Base-by-base conservation (phyloP, 768 basidiomycete genomes). In the Cystobasidium tubakii region DNA sequence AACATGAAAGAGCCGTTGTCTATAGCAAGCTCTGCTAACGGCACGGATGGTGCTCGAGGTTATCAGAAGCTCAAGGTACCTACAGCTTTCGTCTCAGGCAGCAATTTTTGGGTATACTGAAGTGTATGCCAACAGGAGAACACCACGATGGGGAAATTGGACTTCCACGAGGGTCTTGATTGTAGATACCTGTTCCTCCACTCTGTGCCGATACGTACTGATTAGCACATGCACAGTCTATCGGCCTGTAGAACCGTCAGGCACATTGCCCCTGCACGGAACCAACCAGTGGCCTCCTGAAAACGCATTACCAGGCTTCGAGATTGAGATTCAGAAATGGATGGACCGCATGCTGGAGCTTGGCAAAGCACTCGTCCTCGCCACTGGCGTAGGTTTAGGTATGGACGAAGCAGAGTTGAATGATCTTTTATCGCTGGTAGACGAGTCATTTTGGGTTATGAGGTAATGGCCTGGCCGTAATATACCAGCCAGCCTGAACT, bases 381-480 rank as follows among this genome's bases (percentile, higher is more conserved):
- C 90, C 89, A 93, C 94, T 90, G 87, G 90, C 0, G 82, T 83
- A 73, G 92, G 92, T 7, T 82, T 95, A 6, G 89, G 89, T 12
- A 85, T 92, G 87, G 85, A 84, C 3, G 70, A 80, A 0, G 84
- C 86, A 0, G 92, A 93, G 78, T 90, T 89, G 88, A 74, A 82
- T 15, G 85, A 86, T 0, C 83, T 95, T 60, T 85, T 85, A n/a
- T 79, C 80, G 29, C 85, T 88, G 79, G 88, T 94, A 0, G 86
- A 91, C 73, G 87, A 94, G 76, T 88, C 88, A 76, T 96, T 95
- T 79, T 95, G 93, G 93, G 57, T 60, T 23, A 60, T 60, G 57
- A 27, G 57, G 57, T 60, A 34, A 7, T 42, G 17, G 9, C 7
- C 9, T 42, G 9, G 42, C 9, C 42, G 7, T 17, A 7, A 42